Evolutionary conservation across 495 filamentous ascomycete species (phyloP), one percentile per base, ranked within the genome.

Genomic region (Neurospora sp.): DNA sequence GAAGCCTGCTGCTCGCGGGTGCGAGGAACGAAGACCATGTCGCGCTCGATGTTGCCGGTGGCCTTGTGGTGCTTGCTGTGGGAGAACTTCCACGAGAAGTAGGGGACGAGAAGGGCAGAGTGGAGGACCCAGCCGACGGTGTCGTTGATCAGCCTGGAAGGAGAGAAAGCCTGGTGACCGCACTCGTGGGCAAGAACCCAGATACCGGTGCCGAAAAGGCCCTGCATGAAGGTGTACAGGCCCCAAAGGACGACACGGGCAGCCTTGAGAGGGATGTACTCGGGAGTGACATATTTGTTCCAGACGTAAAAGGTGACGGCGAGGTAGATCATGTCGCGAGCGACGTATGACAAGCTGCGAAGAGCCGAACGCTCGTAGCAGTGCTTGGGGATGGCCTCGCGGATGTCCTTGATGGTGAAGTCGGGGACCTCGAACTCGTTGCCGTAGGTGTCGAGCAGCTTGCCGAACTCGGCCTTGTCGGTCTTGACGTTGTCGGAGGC

Each of bases 21-120:
- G 85, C 91, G 93, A 42, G 96, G 96, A 4, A 97, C 86, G 84
- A 97, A 97, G 73, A 98, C 96, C 94, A 98, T 98, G 83, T 99
- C 96, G 76, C 94, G 92, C 80, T 95, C 93, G 77, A 99, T 86
- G 87, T 99, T 88, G 73, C 94, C 96, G 48, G 96, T 99, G 69
- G 94, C 93, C 86, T 98, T 94, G 88, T 97, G 93, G 85, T 97
- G 93, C 88, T 94, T 94, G 81, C 92, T 90, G 84, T 97, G 93
- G 74, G 92, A 93, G 82, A 96, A 91, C 85, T 95, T 94, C 93
- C 93, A 97, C 75, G 92, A 93, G 83, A 94, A 96, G 84, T 94
- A 97, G 37, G 93, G 93, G 37, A 96, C 93, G 41, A 96, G 83
- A 70, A 97, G 85, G 42, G 89, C 83, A 20, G 93, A 95, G 82